Percentiles rank a stretch among this genome's conserved stretches.
Evolutionary conservation across 2,329 filamentous ascomycete genomes (phyloP).

Genomic region (Xylaria arbuscula): DNA sequence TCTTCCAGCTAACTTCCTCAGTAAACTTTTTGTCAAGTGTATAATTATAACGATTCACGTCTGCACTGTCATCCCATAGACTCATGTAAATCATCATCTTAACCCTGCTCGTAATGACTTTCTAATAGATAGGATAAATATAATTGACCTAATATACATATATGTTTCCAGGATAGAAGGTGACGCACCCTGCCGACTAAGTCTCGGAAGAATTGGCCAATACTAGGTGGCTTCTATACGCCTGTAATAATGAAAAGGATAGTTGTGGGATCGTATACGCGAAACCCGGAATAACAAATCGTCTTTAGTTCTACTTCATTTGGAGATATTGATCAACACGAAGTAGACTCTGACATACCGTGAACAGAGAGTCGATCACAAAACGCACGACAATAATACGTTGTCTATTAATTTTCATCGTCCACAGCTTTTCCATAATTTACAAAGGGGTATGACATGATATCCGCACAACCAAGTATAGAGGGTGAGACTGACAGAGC

Average conservation of each 20-base stretch:
- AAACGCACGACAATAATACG: conserved; percentile 6
- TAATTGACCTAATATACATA: too few relatives aligned
- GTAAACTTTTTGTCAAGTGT: neutral
- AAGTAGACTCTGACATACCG: neutral
- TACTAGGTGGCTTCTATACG: too few relatives aligned
- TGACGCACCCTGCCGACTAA: too few relatives aligned
- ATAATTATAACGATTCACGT: neutral
- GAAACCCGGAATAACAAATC: too few relatives aligned
- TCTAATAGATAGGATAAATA: neutral
- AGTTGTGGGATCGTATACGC: too few relatives aligned
- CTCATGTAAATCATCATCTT: neutral
- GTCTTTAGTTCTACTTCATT: too few relatives aligned
- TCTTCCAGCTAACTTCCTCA: neutral
- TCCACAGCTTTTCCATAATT: conserved; percentile 40
- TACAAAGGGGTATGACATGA: conserved; percentile 39
- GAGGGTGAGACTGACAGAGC: conserved; percentile 1
- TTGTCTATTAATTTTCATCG: conserved; percentile 41
- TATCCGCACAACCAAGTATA: conserved; percentile 35
- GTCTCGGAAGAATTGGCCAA: too few relatives aligned
- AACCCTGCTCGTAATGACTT: neutral
- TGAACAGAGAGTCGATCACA: neutral
- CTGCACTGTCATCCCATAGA: neutral
- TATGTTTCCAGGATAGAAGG: too few relatives aligned
- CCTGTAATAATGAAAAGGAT: too few relatives aligned
- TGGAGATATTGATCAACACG: too few relatives aligned